Evolutionary conservation across 768 basidiomycete species (phyloP).

Genomic region (Leccinum longicurvipes): DNA sequence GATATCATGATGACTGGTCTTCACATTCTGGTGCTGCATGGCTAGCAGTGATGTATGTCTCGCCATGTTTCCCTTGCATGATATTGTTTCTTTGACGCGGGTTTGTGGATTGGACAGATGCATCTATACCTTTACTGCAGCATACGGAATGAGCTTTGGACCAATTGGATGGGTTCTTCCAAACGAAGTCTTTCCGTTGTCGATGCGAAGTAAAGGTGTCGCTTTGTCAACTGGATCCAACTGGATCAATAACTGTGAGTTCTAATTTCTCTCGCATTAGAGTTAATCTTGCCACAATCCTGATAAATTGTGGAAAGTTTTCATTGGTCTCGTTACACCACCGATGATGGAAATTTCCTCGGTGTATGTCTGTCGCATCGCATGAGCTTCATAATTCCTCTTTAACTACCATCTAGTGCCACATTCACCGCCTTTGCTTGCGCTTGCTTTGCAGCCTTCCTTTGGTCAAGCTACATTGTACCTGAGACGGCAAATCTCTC

Average conservation of each 20-base stretch:
- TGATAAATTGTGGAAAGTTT: slow-evolving; percentile 41
- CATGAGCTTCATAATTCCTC: neutral
- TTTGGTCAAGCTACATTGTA: slow-evolving; percentile 67
- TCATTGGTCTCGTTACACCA: slow-evolving; percentile 74
- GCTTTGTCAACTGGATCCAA: slow-evolving; percentile 82
- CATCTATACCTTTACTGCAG: slow-evolving; percentile 72
- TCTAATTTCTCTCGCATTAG: neutral
- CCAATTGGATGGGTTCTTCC: slow-evolving; percentile 85
- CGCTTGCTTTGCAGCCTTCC: slow-evolving; percentile 62
- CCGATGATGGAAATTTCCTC: slow-evolving; percentile 59
- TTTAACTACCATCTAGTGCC: slow-evolving; percentile 35
- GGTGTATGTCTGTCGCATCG: slow-evolving; percentile 37
- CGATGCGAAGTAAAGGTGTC: slow-evolving; percentile 78
- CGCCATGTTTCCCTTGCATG: neutral
- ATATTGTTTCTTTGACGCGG: neutral
- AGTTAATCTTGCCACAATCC: neutral
- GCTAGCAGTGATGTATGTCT: slow-evolving; percentile 60
- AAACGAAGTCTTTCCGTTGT: slow-evolving; percentile 77
- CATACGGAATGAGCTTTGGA: slow-evolving; percentile 75
- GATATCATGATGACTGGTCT: slow-evolving; percentile 56
- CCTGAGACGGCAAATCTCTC: slow-evolving; percentile 79
- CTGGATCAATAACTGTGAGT: slow-evolving; percentile 78
- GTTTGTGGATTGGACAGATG: slow-evolving; percentile 35
- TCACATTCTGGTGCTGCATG: slow-evolving; percentile 58
- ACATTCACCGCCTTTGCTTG: slow-evolving; percentile 68